phyloP scores from a whole-genome alignment of 345 rosid genomes.

The Orychophragmus violaceus region DNA sequence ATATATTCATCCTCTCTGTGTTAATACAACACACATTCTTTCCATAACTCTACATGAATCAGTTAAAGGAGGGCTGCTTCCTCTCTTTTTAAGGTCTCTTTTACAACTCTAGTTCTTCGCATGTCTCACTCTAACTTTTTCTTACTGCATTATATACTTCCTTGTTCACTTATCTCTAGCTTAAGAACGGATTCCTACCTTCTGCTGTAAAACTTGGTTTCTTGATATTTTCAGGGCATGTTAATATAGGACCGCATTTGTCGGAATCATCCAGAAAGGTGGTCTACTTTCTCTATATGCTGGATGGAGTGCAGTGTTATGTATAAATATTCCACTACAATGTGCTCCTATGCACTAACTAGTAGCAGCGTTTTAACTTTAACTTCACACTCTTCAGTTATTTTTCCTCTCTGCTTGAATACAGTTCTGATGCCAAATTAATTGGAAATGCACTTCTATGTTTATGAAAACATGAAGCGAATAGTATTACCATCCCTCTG shows the following conservation, averaged over 20 bases:
- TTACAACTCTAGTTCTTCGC: too few species aligned
- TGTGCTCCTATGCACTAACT: conserved; percentile 7
- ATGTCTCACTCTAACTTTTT: too few species aligned
- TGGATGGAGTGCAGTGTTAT: conserved; percentile 96
- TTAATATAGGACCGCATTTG: conserved; percentile 65
- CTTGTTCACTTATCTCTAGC: too few species aligned
- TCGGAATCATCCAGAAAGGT: conserved; percentile 66
- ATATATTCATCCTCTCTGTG: too few species aligned
- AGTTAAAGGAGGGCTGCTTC: too few species aligned
- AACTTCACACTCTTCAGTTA: too few species aligned
- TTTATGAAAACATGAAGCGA: conserved; percentile 73
- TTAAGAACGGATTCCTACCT: neutral
- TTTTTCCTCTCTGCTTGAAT: neutral
- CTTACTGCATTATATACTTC: too few species aligned
- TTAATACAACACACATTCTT: too few species aligned
- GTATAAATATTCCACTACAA: conserved; percentile 86
- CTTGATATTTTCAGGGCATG: too few species aligned
- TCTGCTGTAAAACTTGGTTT: neutral
- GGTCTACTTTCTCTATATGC: conserved; percentile 80
- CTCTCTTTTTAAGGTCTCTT: too few species aligned
- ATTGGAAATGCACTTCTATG: conserved; percentile 62
- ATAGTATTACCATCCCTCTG: conserved; percentile 44
- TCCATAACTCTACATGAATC: too few species aligned
- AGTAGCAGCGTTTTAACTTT: neutral
- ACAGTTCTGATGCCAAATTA: conserved; percentile 11